phyloP scores from a whole-genome alignment of 805 yeast species.

The Kuraishia cidri region DNA sequence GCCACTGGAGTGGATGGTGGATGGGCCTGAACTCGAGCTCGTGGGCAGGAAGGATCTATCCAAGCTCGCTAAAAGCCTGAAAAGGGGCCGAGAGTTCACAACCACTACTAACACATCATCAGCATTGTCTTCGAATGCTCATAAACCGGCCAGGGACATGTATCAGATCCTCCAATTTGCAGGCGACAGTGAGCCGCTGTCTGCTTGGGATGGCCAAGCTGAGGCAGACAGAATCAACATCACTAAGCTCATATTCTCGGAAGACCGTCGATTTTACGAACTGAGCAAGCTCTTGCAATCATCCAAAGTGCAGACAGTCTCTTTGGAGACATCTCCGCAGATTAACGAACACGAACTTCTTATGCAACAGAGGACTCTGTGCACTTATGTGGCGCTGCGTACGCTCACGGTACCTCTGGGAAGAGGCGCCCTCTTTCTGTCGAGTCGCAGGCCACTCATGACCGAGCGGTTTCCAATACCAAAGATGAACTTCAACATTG shows the following conservation, averaged over 20 bases:
- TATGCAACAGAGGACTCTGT: conserved; percentile 44
- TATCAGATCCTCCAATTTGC: conserved; percentile 28
- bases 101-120: too few species aligned
- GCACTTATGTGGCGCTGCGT: conserved; percentile 54
- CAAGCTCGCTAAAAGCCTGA: conserved; percentile 6
- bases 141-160: conserved; percentile 23
- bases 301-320: conserved; percentile 51
- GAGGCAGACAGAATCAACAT: conserved; percentile 62
- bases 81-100: too few species aligned
- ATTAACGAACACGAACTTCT: conserved; percentile 49
- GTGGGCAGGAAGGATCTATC: conserved; percentile 64
- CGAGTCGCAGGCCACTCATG: conserved; percentile 64
- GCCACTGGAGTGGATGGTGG: conserved; percentile 34
- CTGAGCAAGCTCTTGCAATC: conserved; percentile 65
- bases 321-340: conserved; percentile 25
- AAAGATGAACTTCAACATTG: conserved; percentile 57
- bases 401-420: conserved; percentile 75
- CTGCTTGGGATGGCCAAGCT: conserved; percentile 64
- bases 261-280: conserved; percentile 75
- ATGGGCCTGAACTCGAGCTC: conserved; percentile 33
- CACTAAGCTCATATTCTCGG: conserved; percentile 64
- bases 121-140: too few species aligned
- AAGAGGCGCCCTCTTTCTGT: conserved; percentile 62
- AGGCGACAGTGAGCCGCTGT: conserved; percentile 32
- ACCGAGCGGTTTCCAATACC: conserved; percentile 84